phyloP scores from a whole-genome alignment of 1,284 basidiomycete genomes.

The Trichosporon asahii region DNA sequence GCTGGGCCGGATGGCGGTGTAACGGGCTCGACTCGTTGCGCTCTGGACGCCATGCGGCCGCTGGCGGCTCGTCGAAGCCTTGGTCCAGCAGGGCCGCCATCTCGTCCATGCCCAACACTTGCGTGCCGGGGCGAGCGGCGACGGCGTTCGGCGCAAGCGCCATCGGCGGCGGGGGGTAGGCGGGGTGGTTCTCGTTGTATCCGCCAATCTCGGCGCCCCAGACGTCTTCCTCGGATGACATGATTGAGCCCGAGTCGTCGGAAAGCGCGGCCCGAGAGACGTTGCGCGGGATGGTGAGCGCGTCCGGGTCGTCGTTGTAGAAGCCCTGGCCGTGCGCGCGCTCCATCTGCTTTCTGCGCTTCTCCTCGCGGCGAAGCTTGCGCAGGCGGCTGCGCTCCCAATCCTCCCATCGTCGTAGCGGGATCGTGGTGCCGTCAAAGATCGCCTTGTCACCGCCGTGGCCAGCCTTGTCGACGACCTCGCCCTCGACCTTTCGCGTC shows the following conservation, averaged over 20 bases:
- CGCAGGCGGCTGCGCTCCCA: slow-evolving; percentile 97
- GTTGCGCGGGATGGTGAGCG: slow-evolving; percentile 52
- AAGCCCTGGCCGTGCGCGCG: slow-evolving; percentile 58
- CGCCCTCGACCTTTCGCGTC: slow-evolving; percentile 94
- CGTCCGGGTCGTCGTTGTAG: slow-evolving; percentile 33
- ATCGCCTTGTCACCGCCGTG: slow-evolving; percentile 65
- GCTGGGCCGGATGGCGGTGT: slow-evolving; percentile 19
- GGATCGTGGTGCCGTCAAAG: slow-evolving; percentile 64
- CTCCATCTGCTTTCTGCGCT: slow-evolving; percentile 73
- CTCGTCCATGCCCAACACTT: slow-evolving; percentile 62
- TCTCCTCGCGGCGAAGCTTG: slow-evolving; percentile 85
- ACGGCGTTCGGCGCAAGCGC: slow-evolving; percentile 59
- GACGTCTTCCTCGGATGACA: slow-evolving; percentile 86
- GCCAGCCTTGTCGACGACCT: slow-evolving; percentile 59
- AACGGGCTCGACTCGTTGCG: slow-evolving; percentile 33
- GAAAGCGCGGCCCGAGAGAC: slow-evolving; percentile 46
- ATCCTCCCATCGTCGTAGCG: slow-evolving; percentile 95
- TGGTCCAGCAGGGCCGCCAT: slow-evolving; percentile 82
- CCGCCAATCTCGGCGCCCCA: slow-evolving; percentile 65
- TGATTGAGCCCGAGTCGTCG: slow-evolving; percentile 63
- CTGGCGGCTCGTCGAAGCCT: slow-evolving; percentile 69
- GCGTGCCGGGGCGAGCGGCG: slow-evolving; percentile 58
- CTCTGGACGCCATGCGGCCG: slow-evolving; percentile 25
- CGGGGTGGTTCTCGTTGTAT: slow-evolving; percentile 78
- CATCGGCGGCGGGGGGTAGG: slow-evolving; percentile 78